Evolutionary conservation across 1,139 yeast genomes (phyloP), one percentile per base, ranked within the genome.

Genomic region (Suhomyces anneliseae): DNA sequence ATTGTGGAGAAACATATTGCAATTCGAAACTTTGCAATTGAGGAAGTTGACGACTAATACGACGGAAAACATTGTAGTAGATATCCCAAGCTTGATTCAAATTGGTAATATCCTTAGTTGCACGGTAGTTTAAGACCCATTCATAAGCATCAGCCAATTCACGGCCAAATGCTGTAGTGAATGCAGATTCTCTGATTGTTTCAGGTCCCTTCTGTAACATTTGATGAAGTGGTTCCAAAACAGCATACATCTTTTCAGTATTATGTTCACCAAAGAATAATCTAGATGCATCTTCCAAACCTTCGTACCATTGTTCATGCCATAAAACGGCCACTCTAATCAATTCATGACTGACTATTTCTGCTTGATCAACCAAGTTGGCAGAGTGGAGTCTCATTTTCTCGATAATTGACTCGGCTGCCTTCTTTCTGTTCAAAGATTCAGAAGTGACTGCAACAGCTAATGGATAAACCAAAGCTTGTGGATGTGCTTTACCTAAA

Each of bases 271-370:
- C 97, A 66, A 90, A 93, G 71, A 87, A 95, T 46, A 88, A 79
- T 50, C 97, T 77, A 4, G 97, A 90, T 0, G 99, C 99, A 70
- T 93, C 97, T 63, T 95, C 99, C 36, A 95, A 73, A 1, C 96
- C 98, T 68, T 92, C 99, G 59, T 92, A 92, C 99, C 99, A 95
- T 64, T 87, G 87, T 61, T 95, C 99, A 59, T 90, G 96, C 98
- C 99, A 92, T 53, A 93, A 71, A 1, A 93, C 97, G 0, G 98
- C 97, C 12, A 90, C 96, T 55, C 99, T 74, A 54, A 95, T 92
- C 51, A 95, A 79, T 60, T 95, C 99, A 55, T 84, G 85, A 70
- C 96, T 87, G n/a, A 93, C 97, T 50, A 92, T 67, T 57, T 90
- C 97, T 0, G 98, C 92, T 62, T 95, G 98, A 53, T 87, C 92